These are phyloP conservation scores for Gossypium thurberi DNA, from an alignment of 345 rosid genomes.

Conservation along the genomic window DNA sequence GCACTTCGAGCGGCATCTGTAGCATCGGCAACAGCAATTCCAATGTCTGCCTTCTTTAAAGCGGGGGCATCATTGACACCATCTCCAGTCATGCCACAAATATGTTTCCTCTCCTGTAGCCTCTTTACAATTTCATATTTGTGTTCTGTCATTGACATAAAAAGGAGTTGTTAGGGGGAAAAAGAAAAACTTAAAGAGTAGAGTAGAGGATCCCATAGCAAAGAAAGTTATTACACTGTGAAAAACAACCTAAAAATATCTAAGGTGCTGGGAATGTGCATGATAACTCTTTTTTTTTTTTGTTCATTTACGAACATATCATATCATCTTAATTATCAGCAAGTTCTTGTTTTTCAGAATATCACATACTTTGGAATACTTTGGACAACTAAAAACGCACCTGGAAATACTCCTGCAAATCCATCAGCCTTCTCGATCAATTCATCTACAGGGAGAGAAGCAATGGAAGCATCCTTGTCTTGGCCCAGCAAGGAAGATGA, in stretches of 20 bases:
- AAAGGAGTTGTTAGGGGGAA: neutral
- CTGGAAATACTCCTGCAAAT: slow-evolving; percentile 91
- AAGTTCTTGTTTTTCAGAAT: neutral
- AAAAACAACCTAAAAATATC: neutral
- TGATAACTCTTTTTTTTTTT: neutral
- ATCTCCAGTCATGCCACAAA: slow-evolving; percentile 95
- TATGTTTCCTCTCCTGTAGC: slow-evolving; percentile 83
- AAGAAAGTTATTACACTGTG: neutral
- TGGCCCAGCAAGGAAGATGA: slow-evolving; percentile 85
- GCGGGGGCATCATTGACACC: slow-evolving; percentile 92
- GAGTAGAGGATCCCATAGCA: neutral
- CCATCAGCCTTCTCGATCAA: slow-evolving; percentile 94
- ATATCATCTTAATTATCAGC: neutral
- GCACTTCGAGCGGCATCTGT: slow-evolving; percentile 94
- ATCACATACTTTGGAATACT: neutral
- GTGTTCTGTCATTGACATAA: slow-evolving; percentile 45
- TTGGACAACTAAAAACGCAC: slow-evolving; percentile 25
- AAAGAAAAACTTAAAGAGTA: neutral
- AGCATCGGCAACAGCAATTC: slow-evolving; percentile 90
- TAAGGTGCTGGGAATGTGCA: neutral
- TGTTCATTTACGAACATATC: neutral
- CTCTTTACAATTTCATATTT: slow-evolving; percentile 80
- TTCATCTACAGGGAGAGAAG: slow-evolving; percentile 76
- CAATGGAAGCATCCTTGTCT: slow-evolving; percentile 67
- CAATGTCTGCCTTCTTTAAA: slow-evolving; percentile 86